Evolutionary conservation across 768 basidiomycete genomes (phyloP).

Genomic region (Boletellus emodensis): DNA sequence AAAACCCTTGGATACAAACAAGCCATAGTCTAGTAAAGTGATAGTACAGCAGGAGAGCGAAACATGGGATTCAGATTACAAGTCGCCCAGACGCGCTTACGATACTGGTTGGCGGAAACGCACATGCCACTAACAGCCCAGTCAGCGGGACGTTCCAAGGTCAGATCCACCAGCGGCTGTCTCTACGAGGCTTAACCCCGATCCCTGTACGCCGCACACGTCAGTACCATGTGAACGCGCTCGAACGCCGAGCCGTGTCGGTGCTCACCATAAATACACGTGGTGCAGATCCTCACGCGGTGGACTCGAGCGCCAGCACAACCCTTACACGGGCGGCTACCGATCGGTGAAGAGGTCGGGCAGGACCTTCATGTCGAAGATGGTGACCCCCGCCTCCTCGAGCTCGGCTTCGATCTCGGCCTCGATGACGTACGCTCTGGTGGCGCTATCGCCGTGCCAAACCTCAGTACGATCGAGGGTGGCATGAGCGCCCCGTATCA

Average conservation of each 20-base stretch:
- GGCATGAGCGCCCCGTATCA: constrained; percentile 63
- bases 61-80: background rate
- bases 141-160: background rate
- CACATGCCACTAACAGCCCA: background rate
- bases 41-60: background rate
- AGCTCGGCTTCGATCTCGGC: constrained; percentile 61
- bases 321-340: constrained; percentile 22
- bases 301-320: background rate
- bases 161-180: background rate
- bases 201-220: background rate
- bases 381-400: constrained; percentile 61
- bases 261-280: constrained; percentile 12
- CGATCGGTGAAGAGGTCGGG: constrained; percentile 55
- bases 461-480: constrained; percentile 66
- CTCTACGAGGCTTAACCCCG: background rate
- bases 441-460: constrained; percentile 52
- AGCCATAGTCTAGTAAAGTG: background rate
- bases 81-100: background rate
- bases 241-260: background rate
- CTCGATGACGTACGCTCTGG: constrained; percentile 49
- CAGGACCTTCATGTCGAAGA: constrained; percentile 66
- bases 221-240: constrained; percentile 1
- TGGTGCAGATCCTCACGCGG: background rate
- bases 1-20: constrained; percentile 15
- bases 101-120: background rate